phyloP scores from a whole-genome alignment of 345 rosid genomes.

The Euphorbia lathyris region DNA sequence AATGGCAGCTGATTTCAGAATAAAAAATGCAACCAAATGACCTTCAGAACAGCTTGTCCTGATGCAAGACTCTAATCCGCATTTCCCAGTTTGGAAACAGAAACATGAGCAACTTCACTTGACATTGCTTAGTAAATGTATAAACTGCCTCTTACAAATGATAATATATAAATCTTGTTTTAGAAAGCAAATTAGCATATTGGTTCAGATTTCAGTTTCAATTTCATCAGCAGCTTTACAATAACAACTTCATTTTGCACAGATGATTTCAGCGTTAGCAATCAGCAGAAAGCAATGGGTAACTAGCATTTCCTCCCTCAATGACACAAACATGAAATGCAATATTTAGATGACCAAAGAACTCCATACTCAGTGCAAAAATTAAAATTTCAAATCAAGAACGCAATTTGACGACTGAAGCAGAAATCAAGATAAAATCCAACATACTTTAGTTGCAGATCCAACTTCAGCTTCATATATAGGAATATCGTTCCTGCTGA shows the following conservation, averaged over 20 bases:
- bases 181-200: neutral
- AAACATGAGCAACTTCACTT: neutral
- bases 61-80: neutral
- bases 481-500: slow-evolving; percentile 88
- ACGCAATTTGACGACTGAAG: neutral
- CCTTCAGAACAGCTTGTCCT: neutral
- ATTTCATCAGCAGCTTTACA: neutral
- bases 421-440: neutral
- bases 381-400: neutral
- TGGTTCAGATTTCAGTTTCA: neutral
- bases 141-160: neutral
- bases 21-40: neutral
- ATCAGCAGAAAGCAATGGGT: neutral
- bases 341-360: neutral
- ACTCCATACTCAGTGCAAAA: neutral
- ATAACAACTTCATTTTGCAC: neutral
- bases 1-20: neutral
- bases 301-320: neutral
- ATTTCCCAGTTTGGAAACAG: neutral
- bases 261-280: neutral
- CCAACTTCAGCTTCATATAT: slow-evolving; percentile 98
- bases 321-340: neutral
- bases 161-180: neutral
- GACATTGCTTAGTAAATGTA: neutral
- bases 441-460: slow-evolving; percentile 70